Percentiles rank a stretch among this genome's conserved stretches.
phyloP scores from a whole-genome alignment of 192 early-diverging fungal genomes.

The Lobosporangium transversale region DNA sequence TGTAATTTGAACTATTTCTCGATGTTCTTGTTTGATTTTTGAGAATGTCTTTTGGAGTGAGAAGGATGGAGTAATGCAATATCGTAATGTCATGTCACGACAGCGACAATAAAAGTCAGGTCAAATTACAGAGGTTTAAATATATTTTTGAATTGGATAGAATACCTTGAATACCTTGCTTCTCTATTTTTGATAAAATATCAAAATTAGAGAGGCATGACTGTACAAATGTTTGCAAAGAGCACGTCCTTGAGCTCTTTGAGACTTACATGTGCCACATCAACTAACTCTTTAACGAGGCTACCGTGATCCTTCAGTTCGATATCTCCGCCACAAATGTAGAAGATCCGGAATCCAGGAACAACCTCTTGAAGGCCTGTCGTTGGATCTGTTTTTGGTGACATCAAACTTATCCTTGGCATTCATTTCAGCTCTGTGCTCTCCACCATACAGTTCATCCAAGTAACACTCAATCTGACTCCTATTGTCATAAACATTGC shows the following conservation, averaged over 20 bases:
- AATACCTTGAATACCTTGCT: too few relatives aligned
- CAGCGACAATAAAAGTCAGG: too few relatives aligned
- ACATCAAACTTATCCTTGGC: neutral
- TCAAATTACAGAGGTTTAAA: too few relatives aligned
- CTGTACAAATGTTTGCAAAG: constrained; percentile 1
- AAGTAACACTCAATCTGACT: constrained; percentile 6
- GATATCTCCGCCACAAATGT: constrained; percentile 8
- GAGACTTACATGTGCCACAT: constrained; percentile 1
- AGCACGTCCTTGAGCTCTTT: constrained; percentile 1
- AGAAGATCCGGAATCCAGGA: constrained; percentile 1
- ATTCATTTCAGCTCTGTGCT: neutral
- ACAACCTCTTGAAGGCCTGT: neutral
- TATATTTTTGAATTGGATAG: too few relatives aligned
- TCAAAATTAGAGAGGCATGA: too few relatives aligned
- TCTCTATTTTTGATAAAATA: too few relatives aligned
- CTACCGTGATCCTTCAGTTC: neutral
- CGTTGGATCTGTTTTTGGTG: neutral
- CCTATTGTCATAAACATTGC: neutral
- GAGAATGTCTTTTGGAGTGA: too few relatives aligned
- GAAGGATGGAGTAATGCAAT: too few relatives aligned
- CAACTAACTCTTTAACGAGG: neutral
- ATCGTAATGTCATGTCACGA: too few relatives aligned
- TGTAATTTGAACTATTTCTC: too few relatives aligned
- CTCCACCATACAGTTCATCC: neutral
- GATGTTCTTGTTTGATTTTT: too few relatives aligned